Conservation (phyloP, 1,139 yeast species). For the Pichia sp. region DNA sequence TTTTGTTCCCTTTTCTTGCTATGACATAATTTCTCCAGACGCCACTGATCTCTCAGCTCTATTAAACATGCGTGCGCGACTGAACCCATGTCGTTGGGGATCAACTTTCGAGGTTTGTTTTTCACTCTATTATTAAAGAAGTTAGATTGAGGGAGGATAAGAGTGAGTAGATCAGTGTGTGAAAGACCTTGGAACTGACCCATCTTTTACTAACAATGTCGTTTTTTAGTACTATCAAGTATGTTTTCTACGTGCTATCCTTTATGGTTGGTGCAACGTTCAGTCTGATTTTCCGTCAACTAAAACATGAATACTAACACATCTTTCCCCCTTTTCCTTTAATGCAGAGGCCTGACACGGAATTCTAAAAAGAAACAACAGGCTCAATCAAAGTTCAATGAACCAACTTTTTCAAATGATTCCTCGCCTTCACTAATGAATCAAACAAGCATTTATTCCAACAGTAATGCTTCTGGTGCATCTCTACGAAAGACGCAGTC, state of each 20-base stretch:
- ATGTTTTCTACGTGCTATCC: slow-evolving; percentile 13
- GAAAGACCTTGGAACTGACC: no score
- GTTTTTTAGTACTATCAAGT: slow-evolving; percentile 37
- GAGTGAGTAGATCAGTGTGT: slow-evolving; percentile 3
- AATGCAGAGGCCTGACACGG: slow-evolving; percentile 53
- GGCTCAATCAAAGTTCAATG: slow-evolving; percentile 17
- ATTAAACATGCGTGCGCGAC: no score
- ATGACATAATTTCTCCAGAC: no score
- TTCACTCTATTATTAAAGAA: no score
- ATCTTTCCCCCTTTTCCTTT: not conserved
- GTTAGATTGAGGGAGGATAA: not conserved
- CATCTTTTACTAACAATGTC: slow-evolving; percentile 25
- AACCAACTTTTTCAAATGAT: slow-evolving; percentile 21
- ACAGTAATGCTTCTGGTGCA: slow-evolving; percentile 30
- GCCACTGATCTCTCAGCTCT: no score
- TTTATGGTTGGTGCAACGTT: no score
- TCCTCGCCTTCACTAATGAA: slow-evolving; percentile 18
- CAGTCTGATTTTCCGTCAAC: no score
- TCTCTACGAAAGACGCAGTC: slow-evolving; percentile 26
- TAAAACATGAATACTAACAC: slow-evolving; percentile 3
- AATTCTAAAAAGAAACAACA: slow-evolving; percentile 42
- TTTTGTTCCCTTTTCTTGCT: no score
- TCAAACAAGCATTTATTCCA: slow-evolving; percentile 18
- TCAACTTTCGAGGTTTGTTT: no score
- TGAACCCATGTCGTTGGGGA: no score